Percentiles rank a stretch among this genome's conserved stretches.
phyloP scores from a whole-genome alignment of 108 stramenopile genomes.

The Cyclotella sp. region DNA sequence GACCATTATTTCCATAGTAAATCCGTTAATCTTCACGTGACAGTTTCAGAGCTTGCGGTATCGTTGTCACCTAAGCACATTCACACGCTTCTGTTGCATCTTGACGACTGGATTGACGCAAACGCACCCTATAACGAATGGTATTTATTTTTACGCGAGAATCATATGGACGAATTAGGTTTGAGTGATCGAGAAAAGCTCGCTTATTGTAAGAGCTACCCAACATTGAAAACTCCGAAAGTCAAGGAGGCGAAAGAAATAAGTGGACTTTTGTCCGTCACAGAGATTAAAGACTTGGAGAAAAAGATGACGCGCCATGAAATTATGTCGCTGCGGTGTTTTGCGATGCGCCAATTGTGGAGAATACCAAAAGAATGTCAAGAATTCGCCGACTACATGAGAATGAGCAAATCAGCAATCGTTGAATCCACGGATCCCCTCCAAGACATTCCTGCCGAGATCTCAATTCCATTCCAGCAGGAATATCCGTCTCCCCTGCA shows the following conservation, averaged over 20 bases:
- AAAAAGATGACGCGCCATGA: slow-evolving; percentile 21
- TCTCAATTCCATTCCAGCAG: slow-evolving; percentile 17
- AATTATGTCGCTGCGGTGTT: slow-evolving; percentile 27
- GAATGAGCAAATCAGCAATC: slow-evolving; percentile 21
- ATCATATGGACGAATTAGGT: not conserved
- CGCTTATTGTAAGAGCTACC: slow-evolving; percentile 30
- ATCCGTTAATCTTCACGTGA: slow-evolving; percentile 13
- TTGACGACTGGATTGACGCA: slow-evolving; percentile 49
- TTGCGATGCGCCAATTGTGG: slow-evolving; percentile 26
- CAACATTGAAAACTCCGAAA: slow-evolving; percentile 25
- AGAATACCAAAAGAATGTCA: slow-evolving; percentile 13
- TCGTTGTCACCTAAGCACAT: slow-evolving; percentile 30
- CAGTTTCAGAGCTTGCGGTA: slow-evolving; percentile 21
- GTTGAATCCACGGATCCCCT: not conserved
- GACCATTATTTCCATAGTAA: slow-evolving; percentile 39
- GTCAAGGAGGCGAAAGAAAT: not conserved
- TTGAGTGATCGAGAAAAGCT: slow-evolving; percentile 14
- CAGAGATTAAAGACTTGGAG: too few species aligned
- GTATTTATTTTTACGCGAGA: slow-evolving; percentile 24
- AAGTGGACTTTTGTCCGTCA: not conserved
- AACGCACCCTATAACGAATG: slow-evolving; percentile 40
- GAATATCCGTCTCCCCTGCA: slow-evolving; percentile 28
- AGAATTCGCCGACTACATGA: slow-evolving; percentile 31
- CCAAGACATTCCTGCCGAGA: not conserved
- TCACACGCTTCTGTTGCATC: slow-evolving; percentile 43